Evolutionary conservation across 2,329 filamentous ascomycete species (phyloP).

Genomic region (Akanthomyces uredinophilus): DNA sequence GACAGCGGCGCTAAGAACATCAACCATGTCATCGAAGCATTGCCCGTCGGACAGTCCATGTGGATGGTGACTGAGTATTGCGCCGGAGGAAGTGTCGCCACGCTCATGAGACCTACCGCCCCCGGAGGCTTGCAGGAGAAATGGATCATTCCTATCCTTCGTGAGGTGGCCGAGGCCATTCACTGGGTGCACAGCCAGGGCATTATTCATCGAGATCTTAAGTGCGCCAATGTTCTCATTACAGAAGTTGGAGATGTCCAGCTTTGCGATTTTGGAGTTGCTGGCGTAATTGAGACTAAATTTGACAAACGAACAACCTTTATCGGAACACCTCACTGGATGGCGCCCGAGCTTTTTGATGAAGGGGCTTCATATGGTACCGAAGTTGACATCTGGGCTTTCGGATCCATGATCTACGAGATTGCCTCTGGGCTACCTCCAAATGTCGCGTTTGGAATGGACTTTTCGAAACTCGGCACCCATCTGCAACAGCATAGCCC

Average conservation of each 20-base stretch:
- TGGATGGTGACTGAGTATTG: slow-evolving; percentile 90
- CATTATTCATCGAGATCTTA: slow-evolving; percentile 68
- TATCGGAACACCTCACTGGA: slow-evolving; percentile 80
- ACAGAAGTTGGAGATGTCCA: slow-evolving; percentile 73
- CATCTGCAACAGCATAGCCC: slow-evolving; percentile 59
- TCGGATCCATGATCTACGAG: slow-evolving; percentile 75
- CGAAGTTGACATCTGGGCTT: slow-evolving; percentile 79
- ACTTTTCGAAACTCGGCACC: slow-evolving; percentile 45
- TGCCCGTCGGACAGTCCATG: slow-evolving; percentile 72
- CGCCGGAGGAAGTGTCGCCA: slow-evolving; percentile 76
- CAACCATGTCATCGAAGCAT: slow-evolving; percentile 74
- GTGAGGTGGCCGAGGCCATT: slow-evolving; percentile 61
- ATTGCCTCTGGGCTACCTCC: slow-evolving; percentile 75
- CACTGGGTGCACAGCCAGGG: slow-evolving; percentile 64
- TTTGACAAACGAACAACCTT: slow-evolving; percentile 74
- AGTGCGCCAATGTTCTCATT: slow-evolving; percentile 75
- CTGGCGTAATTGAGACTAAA: slow-evolving; percentile 69
- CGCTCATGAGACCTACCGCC: slow-evolving; percentile 61
- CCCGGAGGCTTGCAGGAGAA: slow-evolving; percentile 63
- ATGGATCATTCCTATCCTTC: slow-evolving; percentile 63
- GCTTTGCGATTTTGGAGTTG: slow-evolving; percentile 80
- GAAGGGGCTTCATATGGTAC: slow-evolving; percentile 61
- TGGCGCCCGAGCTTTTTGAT: slow-evolving; percentile 75
- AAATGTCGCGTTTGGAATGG: slow-evolving; percentile 52
- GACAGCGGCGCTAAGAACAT: slow-evolving; percentile 73